phyloP scores from a whole-genome alignment of 2,329 filamentous ascomycete genomes.

The Colletotrichum musicola region DNA sequence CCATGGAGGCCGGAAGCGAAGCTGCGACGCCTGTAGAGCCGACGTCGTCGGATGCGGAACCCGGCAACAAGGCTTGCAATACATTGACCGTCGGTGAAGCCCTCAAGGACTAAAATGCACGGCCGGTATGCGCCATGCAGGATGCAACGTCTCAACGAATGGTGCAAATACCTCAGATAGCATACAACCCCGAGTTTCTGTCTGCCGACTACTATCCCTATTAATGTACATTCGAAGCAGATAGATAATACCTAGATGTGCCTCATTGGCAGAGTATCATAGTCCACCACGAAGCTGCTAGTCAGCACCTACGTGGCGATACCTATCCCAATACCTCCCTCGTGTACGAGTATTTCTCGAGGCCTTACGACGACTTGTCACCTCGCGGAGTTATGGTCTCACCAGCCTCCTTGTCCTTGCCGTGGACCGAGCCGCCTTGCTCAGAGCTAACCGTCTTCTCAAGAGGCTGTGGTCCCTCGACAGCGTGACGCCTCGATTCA shows the following conservation, averaged over 20 bases:
- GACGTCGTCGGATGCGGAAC: constrained; percentile 3
- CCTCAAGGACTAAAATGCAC: too few species aligned
- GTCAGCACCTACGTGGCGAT: not conserved
- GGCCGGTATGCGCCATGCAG: too few species aligned
- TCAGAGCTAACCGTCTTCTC: constrained; percentile 42
- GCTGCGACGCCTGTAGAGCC: not conserved
- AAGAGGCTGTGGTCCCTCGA: constrained; percentile 32
- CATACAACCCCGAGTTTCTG: too few species aligned
- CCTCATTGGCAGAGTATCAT: too few species aligned
- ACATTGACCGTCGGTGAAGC: not conserved
- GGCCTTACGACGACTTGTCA: constrained; percentile 11
- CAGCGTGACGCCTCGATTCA: constrained; percentile 38
- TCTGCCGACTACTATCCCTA: not conserved
- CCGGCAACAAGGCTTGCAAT: not conserved
- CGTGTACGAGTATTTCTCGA: not conserved
- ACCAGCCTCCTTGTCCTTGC: constrained; percentile 34
- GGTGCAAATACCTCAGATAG: too few species aligned
- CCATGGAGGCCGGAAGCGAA: constrained; percentile 50
- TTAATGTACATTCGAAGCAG: not conserved
- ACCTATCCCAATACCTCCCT: not conserved
- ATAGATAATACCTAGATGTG: not conserved
- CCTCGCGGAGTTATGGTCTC: constrained; percentile 34
- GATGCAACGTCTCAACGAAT: too few species aligned
- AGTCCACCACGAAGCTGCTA: too few species aligned
- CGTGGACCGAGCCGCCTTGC: constrained; percentile 30